Evolutionary conservation across 257 asterid genomes (phyloP).

Genomic region (Parsonsia alboflavescens): DNA sequence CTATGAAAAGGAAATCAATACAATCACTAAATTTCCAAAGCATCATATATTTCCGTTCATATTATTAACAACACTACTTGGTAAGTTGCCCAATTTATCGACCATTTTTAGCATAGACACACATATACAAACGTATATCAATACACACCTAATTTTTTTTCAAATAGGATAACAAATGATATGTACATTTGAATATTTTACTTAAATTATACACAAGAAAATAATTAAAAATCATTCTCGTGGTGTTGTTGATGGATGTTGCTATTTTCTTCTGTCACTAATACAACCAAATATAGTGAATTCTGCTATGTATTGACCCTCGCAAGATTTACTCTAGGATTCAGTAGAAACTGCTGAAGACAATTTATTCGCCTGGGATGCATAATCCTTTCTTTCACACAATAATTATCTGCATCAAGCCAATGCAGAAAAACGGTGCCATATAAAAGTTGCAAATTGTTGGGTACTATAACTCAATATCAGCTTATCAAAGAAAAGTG

Average conservation of each 20-base stretch:
- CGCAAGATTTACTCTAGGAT: no score
- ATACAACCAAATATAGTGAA: no score
- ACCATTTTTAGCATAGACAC: background rate
- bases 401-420: background rate
- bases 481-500: background rate
- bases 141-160: background rate
- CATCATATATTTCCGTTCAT: background rate
- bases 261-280: no score
- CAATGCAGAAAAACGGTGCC: background rate
- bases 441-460: background rate
- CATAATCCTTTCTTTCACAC: background rate
- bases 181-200: no score
- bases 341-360: background rate
- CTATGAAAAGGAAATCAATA: no score
- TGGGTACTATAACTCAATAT: no score
- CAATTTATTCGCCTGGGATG: background rate
- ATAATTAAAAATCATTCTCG: background rate
- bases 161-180: background rate
- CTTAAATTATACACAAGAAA: background rate
- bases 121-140: no score
- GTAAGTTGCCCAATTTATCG: background rate
- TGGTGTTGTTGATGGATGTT: background rate
- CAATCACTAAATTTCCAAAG: background rate
- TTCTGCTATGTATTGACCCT: background rate
- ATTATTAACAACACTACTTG: background rate